phyloP scores from a whole-genome alignment of 352 stramenopile species.

The Thraustochytrium striatum region DNA sequence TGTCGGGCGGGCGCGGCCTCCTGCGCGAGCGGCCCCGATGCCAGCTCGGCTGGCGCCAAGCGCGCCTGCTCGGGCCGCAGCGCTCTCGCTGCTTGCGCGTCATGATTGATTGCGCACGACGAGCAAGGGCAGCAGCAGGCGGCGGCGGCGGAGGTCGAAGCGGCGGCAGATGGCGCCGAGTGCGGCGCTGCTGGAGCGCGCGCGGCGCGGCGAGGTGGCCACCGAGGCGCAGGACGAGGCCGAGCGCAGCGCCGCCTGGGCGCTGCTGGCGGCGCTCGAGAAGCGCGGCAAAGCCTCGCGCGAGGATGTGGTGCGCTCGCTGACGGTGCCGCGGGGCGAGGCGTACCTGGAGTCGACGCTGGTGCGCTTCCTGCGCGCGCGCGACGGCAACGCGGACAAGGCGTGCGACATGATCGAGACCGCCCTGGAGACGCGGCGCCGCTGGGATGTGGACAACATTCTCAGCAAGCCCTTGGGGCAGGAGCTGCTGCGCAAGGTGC shows the following conservation, averaged over 20 bases:
- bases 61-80: too few species aligned
- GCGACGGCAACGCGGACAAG: slow-evolving; percentile 11
- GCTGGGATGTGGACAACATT: slow-evolving; percentile 29
- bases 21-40: too few species aligned
- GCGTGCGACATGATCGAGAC: slow-evolving; percentile 19
- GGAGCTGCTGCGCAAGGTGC: slow-evolving; percentile 10
- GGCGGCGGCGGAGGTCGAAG: too few species aligned
- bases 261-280: not conserved
- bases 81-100: too few species aligned
- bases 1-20: too few species aligned
- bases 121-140: too few species aligned
- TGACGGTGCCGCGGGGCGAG: slow-evolving; percentile 31
- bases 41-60: too few species aligned
- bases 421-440: not conserved
- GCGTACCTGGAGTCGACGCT: slow-evolving; percentile 35
- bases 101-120: too few species aligned
- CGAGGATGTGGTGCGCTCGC: not conserved
- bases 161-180: too few species aligned
- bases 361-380: slow-evolving; percentile 29
- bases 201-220: slow-evolving; percentile 3
- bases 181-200: not conserved
- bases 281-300: not conserved
- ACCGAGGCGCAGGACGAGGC: not conserved
- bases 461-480: slow-evolving; percentile 1
- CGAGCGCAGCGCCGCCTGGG: not conserved